Conservation (phyloP, 495 filamentous ascomycete species). For the Jackrogersella multiformis region DNA sequence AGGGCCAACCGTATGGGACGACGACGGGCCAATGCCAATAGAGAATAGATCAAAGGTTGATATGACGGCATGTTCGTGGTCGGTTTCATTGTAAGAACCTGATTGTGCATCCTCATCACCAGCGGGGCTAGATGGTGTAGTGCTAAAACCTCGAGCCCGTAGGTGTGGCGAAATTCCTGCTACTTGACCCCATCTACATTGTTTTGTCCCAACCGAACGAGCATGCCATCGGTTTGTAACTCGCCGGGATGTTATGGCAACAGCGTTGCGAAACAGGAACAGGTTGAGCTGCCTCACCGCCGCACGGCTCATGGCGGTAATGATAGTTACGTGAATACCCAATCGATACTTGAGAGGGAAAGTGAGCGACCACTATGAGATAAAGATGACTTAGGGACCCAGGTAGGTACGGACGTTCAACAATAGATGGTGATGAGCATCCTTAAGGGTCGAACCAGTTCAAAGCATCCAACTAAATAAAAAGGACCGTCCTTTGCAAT, state of each 20-base stretch:
- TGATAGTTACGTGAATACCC: not conserved
- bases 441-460: not conserved
- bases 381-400: no score
- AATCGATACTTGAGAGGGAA: not conserved
- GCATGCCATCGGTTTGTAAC: conserved; percentile 27
- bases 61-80: conserved; percentile 52
- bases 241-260: conserved; percentile 24
- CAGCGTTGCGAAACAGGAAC: conserved; percentile 38
- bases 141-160: conserved; percentile 33
- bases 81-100: conserved; percentile 49
- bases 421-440: not conserved
- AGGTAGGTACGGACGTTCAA: no score
- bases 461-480: not conserved
- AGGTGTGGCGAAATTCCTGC: not conserved
- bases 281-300: conserved; percentile 43
- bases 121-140: conserved; percentile 8
- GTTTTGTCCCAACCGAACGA: not conserved
- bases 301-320: conserved; percentile 35
- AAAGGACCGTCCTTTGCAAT: not conserved
- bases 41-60: conserved; percentile 52
- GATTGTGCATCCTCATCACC: conserved; percentile 28
- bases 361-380: conserved; percentile 6
- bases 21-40: conserved; percentile 51
- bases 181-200: conserved; percentile 1
- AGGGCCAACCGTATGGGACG: conserved; percentile 50